These are phyloP conservation scores for Veloboletus limbatus DNA, from an alignment of 1,284 basidiomycete species.

Conservation along the genomic window DNA sequence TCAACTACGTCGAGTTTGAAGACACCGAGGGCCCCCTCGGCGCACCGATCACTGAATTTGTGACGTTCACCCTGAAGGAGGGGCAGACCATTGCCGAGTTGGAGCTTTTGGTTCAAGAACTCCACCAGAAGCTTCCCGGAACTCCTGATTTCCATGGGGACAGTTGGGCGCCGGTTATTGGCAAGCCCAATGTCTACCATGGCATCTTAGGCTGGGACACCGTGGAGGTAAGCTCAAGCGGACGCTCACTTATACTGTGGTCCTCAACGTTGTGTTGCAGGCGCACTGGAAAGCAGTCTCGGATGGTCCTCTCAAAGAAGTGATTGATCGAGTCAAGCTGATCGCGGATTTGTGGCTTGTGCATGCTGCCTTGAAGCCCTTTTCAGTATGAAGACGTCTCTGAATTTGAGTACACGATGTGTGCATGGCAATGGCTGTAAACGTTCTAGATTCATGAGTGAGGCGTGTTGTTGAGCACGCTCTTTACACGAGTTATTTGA, in stretches of 20 bases:
- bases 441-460: neutral
- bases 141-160: slow-evolving; percentile 28
- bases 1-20: slow-evolving; percentile 24
- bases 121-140: slow-evolving; percentile 21
- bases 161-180: slow-evolving; percentile 30
- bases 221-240: slow-evolving; percentile 22
- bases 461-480: slow-evolving; percentile 31
- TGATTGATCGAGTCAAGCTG: slow-evolving; percentile 27
- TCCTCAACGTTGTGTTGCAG: slow-evolving; percentile 13
- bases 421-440: neutral
- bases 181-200: slow-evolving; percentile 20
- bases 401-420: neutral
- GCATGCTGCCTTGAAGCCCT: slow-evolving; percentile 25
- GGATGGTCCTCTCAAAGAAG: slow-evolving; percentile 25
- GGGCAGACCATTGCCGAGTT: slow-evolving; percentile 20
- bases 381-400: slow-evolving; percentile 3
- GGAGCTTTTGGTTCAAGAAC: slow-evolving; percentile 22
- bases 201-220: slow-evolving; percentile 35
- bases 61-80: slow-evolving; percentile 32
- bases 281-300: slow-evolving; percentile 33
- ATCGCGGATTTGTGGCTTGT: slow-evolving; percentile 33
- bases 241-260: neutral
- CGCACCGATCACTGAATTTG: slow-evolving; percentile 34
- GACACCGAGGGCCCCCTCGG: slow-evolving; percentile 18
- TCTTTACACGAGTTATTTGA: slow-evolving; percentile 31